A percentile compares a stretch with the other conserved stretches of the same genome.
phyloP scores from a whole-genome alignment of 352 stramenopile genomes.

The Phytophthora multivora region DNA sequence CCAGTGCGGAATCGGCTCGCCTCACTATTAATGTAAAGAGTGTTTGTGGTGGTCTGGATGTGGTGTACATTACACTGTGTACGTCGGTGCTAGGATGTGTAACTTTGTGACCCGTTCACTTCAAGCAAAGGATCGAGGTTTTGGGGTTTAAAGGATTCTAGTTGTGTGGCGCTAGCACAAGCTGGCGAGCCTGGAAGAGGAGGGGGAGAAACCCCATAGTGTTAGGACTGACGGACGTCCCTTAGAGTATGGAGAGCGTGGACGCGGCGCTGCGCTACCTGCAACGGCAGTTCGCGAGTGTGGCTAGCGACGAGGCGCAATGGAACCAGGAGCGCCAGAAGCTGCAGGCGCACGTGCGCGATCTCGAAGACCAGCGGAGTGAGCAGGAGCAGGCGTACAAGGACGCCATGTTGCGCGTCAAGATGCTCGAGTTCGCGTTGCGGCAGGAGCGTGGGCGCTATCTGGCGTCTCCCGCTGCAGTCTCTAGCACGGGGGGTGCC shows the following conservation, averaged over 20 bases:
- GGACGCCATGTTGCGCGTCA: conserved; percentile 83
- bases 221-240: conserved; percentile 9
- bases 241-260: conserved; percentile 77
- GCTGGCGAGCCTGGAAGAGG: conserved; percentile 13
- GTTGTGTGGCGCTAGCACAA: conserved; percentile 28
- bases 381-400: conserved; percentile 87
- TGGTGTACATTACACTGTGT: neutral
- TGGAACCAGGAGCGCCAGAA: conserved; percentile 82
- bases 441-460: conserved; percentile 82
- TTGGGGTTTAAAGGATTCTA: conserved; percentile 12
- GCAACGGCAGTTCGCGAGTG: conserved; percentile 83
- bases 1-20: neutral
- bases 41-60: conserved; percentile 11
- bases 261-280: conserved; percentile 86
- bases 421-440: conserved; percentile 90
- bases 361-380: conserved; percentile 76
- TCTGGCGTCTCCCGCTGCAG: conserved; percentile 69
- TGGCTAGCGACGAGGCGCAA: conserved; percentile 71
- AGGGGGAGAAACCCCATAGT: conserved; percentile 17
- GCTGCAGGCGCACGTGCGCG: conserved; percentile 74
- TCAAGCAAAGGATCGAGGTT: conserved; percentile 24
- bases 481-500: conserved; percentile 45
- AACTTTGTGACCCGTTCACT: neutral
- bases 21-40: neutral
- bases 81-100: conserved; percentile 1